Evolutionary conservation across 306 rosid species (phyloP), one percentile per base, ranked within the genome.

Genomic region (Alnus glutinosa): DNA sequence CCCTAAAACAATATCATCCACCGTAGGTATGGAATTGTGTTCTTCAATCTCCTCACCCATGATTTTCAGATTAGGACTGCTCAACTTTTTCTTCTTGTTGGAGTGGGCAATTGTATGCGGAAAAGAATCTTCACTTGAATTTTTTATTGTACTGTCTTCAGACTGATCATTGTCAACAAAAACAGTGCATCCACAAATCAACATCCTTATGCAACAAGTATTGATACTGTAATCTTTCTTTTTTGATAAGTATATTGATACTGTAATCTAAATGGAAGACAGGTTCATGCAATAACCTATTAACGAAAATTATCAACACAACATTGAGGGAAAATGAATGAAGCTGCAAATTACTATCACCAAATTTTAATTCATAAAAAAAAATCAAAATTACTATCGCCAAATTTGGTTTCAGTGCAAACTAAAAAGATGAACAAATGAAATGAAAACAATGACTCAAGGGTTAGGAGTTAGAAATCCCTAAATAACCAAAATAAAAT

Each of bases 41-140:
- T 77, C 86, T 77, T 62, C 71, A 28, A 78, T 73, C 77, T 84
- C 81, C 75, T 61, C 76, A 46, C 52, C 51, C 55, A 64, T 42
- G 59, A 75, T 50, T 30, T 37, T 16, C 55, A 36, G 2, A 50
- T 28, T 36, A 44, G 46, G 52, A 50, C 64, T 44, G 47, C 67
- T 51, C 18, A 50, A 66, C 64, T 64, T 47, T 58, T 69, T 75
- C 77, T 75, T 78, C 64, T 78, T 62, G 28, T 23, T 58, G 83
- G 83, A 78, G 74, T 39, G 48, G 82, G 18, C 75, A 76, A 14
- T 16, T 28, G 37, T n/a, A 68, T 19, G 19, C 63, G 14, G 46
- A 28, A 12, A 39, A 52, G 15, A 51, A 52, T 48, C 75, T 11
- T 57, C 42, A 51, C 59, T 4, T 61, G 64, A 50, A 61, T 14